Evolutionary conservation across 345 rosid species (phyloP).

Genomic region (Euclidium syriacum): DNA sequence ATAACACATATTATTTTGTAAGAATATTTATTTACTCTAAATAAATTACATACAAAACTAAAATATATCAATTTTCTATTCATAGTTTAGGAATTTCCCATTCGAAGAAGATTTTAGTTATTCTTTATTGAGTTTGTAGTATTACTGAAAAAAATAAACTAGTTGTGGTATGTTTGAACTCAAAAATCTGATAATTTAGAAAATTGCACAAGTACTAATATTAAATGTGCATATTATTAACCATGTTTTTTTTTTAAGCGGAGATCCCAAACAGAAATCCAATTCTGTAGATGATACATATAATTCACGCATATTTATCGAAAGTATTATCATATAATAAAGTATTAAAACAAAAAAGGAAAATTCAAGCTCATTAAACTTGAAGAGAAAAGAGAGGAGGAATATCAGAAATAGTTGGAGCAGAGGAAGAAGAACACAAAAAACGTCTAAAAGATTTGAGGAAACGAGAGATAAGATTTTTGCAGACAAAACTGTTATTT

Average conservation of each 20-base stretch:
- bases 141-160: too few relatives aligned
- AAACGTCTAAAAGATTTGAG: conserved; percentile 25
- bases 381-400: conserved; percentile 32
- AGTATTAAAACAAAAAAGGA: not conserved
- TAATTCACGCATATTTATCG: not conserved
- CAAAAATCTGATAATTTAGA: too few relatives aligned
- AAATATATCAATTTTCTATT: too few relatives aligned
- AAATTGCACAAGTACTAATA: too few relatives aligned
- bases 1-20: too few relatives aligned
- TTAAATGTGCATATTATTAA: too few relatives aligned
- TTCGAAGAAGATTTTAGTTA: too few relatives aligned
- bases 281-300: not conserved
- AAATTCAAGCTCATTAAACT: conserved; percentile 19
- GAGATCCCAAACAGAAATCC: not conserved
- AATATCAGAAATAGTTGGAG: conserved; percentile 28
- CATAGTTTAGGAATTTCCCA: too few relatives aligned
- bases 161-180: too few relatives aligned
- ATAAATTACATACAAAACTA: too few relatives aligned
- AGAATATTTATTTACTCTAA: too few relatives aligned
- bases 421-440: conserved; percentile 17
- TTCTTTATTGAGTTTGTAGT: too few relatives aligned
- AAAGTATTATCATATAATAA: not conserved
- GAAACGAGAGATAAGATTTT: conserved; percentile 25
- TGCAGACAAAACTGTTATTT: conserved; percentile 25
- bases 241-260: not conserved